These are phyloP conservation scores for Russula abietina DNA, from an alignment of 768 basidiomycete species.

Conservation along the genomic window DNA sequence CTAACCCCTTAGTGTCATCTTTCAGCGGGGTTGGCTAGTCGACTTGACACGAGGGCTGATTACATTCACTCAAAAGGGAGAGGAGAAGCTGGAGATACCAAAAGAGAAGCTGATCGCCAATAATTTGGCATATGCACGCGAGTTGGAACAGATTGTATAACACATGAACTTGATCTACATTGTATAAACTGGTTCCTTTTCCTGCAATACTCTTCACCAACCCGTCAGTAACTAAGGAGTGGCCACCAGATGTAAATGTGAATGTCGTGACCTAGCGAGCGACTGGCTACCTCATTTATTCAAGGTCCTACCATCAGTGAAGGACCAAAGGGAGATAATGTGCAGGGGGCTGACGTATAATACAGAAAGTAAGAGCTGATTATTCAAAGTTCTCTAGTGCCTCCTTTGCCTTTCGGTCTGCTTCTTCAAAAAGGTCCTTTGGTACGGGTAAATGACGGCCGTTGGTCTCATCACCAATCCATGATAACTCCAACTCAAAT, in stretches of 20 bases:
- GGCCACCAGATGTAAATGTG: background rate
- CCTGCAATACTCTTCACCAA: background rate
- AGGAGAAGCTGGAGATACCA: conserved; percentile 80
- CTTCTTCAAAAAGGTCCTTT: conserved; percentile 74
- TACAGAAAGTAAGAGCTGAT: conserved; percentile 23
- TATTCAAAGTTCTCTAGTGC: conserved; percentile 67
- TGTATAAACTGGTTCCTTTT: conserved; percentile 28
- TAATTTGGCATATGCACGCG: conserved; percentile 74
- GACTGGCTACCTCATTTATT: background rate
- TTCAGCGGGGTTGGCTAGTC: conserved; percentile 79
- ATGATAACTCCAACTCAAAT: conserved; percentile 96
- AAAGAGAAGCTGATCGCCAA: conserved; percentile 77
- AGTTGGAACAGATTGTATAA: conserved; percentile 87
- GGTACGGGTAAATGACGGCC: conserved; percentile 80
- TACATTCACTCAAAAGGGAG: conserved; percentile 72
- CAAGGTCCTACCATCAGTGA: background rate
- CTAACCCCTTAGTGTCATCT: conserved; percentile 6
- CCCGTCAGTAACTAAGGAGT: background rate
- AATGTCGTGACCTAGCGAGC: background rate
- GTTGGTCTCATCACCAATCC: conserved; percentile 84
- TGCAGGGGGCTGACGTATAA: conserved; percentile 26
- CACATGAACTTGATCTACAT: background rate
- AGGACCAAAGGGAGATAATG: too few relatives aligned
- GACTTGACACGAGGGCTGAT: conserved; percentile 64
- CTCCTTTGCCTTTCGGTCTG: conserved; percentile 82